Conservation (phyloP, 306 rosid genomes). For the Casuarina equisetifolia region DNA sequence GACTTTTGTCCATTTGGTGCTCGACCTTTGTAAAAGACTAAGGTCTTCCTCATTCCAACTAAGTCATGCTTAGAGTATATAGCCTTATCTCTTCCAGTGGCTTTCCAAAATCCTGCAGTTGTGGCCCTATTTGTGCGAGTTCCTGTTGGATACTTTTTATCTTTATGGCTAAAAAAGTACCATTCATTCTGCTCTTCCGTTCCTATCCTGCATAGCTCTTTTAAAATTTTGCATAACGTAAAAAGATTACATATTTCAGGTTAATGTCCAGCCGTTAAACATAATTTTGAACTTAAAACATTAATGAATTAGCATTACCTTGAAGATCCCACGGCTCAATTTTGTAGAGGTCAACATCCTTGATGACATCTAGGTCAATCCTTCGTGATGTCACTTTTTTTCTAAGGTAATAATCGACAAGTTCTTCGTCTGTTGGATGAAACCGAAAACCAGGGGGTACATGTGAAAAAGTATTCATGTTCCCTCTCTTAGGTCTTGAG, state of each 20-base stretch:
- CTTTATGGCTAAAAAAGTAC: slow-evolving; percentile 94
- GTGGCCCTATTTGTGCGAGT: slow-evolving; percentile 95
- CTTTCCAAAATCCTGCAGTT: slow-evolving; percentile 95
- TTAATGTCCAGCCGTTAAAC: background rate
- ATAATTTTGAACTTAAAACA: background rate
- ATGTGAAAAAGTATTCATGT: slow-evolving; percentile 59
- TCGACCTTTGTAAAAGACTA: slow-evolving; percentile 86
- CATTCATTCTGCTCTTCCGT: slow-evolving; percentile 85
- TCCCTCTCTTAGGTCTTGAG: slow-evolving; percentile 10
- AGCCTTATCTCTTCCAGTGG: slow-evolving; percentile 95
- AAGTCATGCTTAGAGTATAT: slow-evolving; percentile 80
- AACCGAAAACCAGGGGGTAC: slow-evolving; percentile 97
- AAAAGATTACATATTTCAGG: background rate
- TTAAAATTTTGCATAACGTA: background rate
- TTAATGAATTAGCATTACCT: slow-evolving; percentile 43
- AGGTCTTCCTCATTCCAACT: slow-evolving; percentile 90
- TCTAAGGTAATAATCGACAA: slow-evolving; percentile 89
- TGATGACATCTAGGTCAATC: slow-evolving; percentile 85
- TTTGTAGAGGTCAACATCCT: slow-evolving; percentile 91
- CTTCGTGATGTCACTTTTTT: slow-evolving; percentile 68
- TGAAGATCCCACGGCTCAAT: slow-evolving; percentile 98
- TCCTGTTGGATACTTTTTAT: slow-evolving; percentile 96
- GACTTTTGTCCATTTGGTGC: slow-evolving; percentile 99
- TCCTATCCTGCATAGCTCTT: slow-evolving; percentile 86
- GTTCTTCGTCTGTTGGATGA: slow-evolving; percentile 97